Conservation (phyloP, 768 basidiomycete genomes). For the Rhizopogon salebrosus region DNA sequence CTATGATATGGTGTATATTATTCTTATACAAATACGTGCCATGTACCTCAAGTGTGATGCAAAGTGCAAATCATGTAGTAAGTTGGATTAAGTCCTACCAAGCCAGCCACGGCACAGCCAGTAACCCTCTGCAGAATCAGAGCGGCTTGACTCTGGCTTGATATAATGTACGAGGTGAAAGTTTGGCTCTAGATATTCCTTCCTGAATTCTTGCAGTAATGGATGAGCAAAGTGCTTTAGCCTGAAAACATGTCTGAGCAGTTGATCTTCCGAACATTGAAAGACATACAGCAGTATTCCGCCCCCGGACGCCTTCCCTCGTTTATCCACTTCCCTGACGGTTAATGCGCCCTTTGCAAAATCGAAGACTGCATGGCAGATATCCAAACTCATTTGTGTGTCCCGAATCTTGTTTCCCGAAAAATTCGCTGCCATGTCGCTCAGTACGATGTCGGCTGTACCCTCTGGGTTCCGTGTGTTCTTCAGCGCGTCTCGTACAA, state of each 20-base stretch:
- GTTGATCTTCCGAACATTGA: background rate
- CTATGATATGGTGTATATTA: background rate
- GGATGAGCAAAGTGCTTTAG: constrained; percentile 87
- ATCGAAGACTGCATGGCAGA: constrained; percentile 67
- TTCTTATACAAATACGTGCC: background rate
- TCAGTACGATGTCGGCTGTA: constrained; percentile 76
- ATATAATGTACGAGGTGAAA: constrained; percentile 65
- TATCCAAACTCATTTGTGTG: constrained; percentile 60
- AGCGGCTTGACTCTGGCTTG: constrained; percentile 80
- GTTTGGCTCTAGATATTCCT: constrained; percentile 46
- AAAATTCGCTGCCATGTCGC: constrained; percentile 87
- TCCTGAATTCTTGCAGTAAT: constrained; percentile 58
- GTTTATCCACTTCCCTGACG: constrained; percentile 37
- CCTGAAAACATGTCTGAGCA: constrained; percentile 32
- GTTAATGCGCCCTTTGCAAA: constrained; percentile 57
- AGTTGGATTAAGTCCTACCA: background rate
- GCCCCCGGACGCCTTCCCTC: constrained; percentile 38
- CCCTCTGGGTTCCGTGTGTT: constrained; percentile 26
- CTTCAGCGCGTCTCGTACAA: constrained; percentile 37
- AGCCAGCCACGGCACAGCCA: constrained; percentile 80
- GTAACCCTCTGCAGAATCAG: constrained; percentile 79
- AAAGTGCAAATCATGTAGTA: background rate
- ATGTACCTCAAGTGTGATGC: background rate
- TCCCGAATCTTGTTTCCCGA: constrained; percentile 69
- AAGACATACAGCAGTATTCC: constrained; percentile 46